A percentile compares a stretch with the other conserved stretches of the same genome.
Conservation (phyloP, 1,284 basidiomycete species). For the Ceratobasidium sp. region DNA sequence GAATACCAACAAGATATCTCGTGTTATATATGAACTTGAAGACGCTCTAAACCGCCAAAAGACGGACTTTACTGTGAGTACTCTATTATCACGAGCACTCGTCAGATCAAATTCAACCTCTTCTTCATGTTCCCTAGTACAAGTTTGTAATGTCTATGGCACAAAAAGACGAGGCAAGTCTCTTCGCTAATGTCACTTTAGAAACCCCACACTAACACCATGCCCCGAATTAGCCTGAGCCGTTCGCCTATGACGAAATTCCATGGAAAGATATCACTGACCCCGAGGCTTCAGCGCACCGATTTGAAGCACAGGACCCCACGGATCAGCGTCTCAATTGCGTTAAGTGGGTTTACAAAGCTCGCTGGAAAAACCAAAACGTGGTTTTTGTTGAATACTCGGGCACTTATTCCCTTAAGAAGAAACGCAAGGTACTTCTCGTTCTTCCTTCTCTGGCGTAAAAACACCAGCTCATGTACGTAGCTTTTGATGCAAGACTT, state of each 20-base stretch:
- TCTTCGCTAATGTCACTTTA: background rate
- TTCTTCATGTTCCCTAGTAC: background rate
- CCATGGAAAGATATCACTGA: background rate
- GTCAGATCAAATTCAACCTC: too few species aligned
- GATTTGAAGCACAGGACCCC: background rate
- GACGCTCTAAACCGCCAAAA: background rate
- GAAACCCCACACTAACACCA: background rate
- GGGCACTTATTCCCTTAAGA: slow-evolving; percentile 4
- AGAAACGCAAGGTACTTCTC: slow-evolving; percentile 5
- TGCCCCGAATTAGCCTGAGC: background rate
- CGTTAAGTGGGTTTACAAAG: background rate
- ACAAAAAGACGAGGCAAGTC: slow-evolving; percentile 4
- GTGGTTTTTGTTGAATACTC: slow-evolving; percentile 10
- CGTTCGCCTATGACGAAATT: background rate
- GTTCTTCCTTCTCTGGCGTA: background rate
- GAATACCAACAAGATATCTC: background rate
- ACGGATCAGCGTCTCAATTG: background rate
- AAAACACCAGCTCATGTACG: too few species aligned
- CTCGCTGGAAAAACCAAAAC: background rate
- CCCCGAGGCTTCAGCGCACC: background rate
- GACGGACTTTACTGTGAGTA: background rate
- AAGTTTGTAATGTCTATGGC: background rate
- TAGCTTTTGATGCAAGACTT: slow-evolving; percentile 14
- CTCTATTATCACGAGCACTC: background rate
- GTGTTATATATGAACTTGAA: background rate